phyloP scores from a whole-genome alignment of 1,284 basidiomycete genomes.

The Chondrostereum purpureum region DNA sequence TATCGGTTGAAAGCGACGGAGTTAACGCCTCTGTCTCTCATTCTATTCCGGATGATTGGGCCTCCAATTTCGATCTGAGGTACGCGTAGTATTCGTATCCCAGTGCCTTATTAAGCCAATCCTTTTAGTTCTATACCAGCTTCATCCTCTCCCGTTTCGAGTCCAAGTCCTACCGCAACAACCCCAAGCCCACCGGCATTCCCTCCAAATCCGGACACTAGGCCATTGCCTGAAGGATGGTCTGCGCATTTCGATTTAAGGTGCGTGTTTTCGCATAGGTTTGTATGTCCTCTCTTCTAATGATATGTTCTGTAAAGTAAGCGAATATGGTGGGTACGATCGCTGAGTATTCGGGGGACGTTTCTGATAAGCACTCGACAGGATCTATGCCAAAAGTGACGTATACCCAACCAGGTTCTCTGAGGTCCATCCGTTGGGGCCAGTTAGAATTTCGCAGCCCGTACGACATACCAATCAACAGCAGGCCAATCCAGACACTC shows the following conservation, averaged over 20 bases:
- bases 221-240: constrained; percentile 1
- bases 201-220: not conserved
- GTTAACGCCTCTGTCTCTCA: not conserved
- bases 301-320: not conserved
- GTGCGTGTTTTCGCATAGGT: not conserved
- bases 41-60: not conserved
- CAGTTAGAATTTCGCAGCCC: too few relatives aligned
- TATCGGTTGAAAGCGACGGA: too few relatives aligned
- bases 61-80: not conserved
- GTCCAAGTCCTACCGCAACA: too few relatives aligned
- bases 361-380: not conserved
- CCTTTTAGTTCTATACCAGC: not conserved
- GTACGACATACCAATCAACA: not conserved
- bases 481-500: not conserved
- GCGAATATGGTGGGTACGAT: not conserved
- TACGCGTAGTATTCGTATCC: not conserved
- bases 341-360: not conserved
- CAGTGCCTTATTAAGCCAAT: not conserved
- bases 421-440: not conserved
- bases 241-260: not conserved
- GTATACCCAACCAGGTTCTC: not conserved
- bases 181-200: not conserved
- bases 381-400: constrained; percentile 2
- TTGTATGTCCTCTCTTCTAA: not conserved
- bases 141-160: not conserved